phyloP scores from a whole-genome alignment of 108 stramenopile species.

The Pseudonitzschia pungens region DNA sequence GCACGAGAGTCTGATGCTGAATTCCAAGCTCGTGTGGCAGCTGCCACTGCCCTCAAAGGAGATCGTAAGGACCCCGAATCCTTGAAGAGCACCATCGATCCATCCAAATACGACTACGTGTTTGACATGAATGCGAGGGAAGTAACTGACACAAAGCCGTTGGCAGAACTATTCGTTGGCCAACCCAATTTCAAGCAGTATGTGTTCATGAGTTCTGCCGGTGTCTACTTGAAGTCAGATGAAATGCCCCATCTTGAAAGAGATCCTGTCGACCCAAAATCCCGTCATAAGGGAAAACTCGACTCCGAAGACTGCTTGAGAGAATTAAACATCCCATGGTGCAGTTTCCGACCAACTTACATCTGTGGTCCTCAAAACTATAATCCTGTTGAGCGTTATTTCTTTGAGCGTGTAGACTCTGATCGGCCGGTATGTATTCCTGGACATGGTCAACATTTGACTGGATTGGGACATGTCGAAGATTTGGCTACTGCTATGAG shows the following conservation, averaged over 20 bases:
- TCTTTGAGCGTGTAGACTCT: conserved; percentile 37
- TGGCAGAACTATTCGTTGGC: conserved; percentile 29
- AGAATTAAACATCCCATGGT: conserved; percentile 31
- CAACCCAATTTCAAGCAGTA: conserved; percentile 31
- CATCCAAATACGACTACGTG: conserved; percentile 36
- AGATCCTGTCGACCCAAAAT: conserved; percentile 36
- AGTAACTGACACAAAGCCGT: conserved; percentile 27
- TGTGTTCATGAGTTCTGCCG: conserved; percentile 41
- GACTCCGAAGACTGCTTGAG: conserved; percentile 31
- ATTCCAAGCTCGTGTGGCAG: conserved; percentile 30
- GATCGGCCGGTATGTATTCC: conserved; percentile 38
- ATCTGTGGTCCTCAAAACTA: conserved; percentile 44
- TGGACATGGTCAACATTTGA: conserved; percentile 38
- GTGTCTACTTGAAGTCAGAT: conserved; percentile 36
- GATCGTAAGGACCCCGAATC: conserved; percentile 33
- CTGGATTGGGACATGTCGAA: conserved; percentile 38
- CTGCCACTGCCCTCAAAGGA: conserved; percentile 24
- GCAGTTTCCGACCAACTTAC: conserved; percentile 42
- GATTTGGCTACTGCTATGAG: conserved; percentile 42
- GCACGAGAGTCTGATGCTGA: conserved; percentile 26
- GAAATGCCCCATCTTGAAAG: conserved; percentile 40
- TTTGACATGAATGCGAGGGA: conserved; percentile 45
- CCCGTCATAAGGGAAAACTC: conserved; percentile 37
- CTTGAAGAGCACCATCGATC: conserved; percentile 28
- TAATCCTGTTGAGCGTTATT: conserved; percentile 42